Percentiles rank a stretch among this genome's conserved stretches.
Conservation (phyloP, 2,329 filamentous ascomycete genomes). For the Colletotrichum theobromicola region DNA sequence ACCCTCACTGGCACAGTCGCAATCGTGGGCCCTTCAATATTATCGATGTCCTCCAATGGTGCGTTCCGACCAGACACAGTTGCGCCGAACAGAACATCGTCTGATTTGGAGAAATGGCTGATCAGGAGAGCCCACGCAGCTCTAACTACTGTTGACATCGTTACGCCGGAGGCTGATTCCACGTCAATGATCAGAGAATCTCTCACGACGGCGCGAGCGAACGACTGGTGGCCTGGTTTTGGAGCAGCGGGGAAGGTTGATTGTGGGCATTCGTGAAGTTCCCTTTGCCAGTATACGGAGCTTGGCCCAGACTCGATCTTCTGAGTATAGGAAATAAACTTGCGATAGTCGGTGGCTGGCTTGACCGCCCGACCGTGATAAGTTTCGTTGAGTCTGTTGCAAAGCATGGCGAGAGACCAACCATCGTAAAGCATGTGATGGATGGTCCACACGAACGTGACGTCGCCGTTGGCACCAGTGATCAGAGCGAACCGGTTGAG, state of each 20-base stretch:
- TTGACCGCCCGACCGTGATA: neutral
- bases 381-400: neutral
- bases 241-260: neutral
- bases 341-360: neutral
- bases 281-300: neutral
- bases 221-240: neutral
- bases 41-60: conserved; percentile 28
- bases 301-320: neutral
- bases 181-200: neutral
- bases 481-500: conserved; percentile 25
- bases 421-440: conserved; percentile 21
- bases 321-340: neutral
- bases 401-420: conserved; percentile 3
- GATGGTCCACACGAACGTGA: conserved; percentile 24
- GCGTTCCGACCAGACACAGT: conserved; percentile 33
- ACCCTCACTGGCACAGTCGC: conserved; percentile 33
- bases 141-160: conserved; percentile 26
- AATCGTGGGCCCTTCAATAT: conserved; percentile 33
- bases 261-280: neutral
- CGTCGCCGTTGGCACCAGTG: neutral
- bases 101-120: conserved; percentile 36
- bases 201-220: neutral
- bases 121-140: conserved; percentile 37
- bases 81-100: conserved; percentile 30
- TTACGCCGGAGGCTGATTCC: neutral